phyloP scores from a whole-genome alignment of 495 filamentous ascomycete genomes.

The Cetradonia linearis region DNA sequence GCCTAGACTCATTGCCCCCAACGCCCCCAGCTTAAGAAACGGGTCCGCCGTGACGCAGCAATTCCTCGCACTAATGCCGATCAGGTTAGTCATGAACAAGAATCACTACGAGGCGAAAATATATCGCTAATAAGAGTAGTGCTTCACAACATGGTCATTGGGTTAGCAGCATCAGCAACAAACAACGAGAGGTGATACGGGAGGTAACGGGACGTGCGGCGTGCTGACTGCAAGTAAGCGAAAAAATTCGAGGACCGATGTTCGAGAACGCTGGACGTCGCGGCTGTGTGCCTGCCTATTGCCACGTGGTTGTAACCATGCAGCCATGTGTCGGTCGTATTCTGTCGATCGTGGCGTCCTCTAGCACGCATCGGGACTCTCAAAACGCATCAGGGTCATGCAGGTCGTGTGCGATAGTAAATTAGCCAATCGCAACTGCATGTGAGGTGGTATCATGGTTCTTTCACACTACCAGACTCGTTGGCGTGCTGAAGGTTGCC shows the following conservation, averaged over 20 bases:
- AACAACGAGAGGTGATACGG: background rate
- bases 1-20: conserved; percentile 1
- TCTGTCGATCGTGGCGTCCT: conserved; percentile 2
- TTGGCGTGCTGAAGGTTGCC: conserved; percentile 16
- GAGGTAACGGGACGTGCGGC: background rate
- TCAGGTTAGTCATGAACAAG: conserved; percentile 2
- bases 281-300: conserved; percentile 1
- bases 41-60: background rate
- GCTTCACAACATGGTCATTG: background rate
- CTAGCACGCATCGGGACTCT: background rate
- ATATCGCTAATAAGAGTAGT: background rate
- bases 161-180: background rate
- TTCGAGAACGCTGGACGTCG: background rate
- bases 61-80: background rate
- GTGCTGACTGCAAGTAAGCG: background rate
- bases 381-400: background rate
- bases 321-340: conserved; percentile 1
- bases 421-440: background rate
- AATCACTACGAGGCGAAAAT: too few species aligned
- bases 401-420: background rate
- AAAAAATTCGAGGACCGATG: background rate
- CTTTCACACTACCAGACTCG: background rate
- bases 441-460: background rate
- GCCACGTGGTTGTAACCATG: conserved; percentile 3
- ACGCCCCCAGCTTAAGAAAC: background rate